Base-by-base conservation (phyloP, 306 rosid species). In the Quillaja saponaria region DNA sequence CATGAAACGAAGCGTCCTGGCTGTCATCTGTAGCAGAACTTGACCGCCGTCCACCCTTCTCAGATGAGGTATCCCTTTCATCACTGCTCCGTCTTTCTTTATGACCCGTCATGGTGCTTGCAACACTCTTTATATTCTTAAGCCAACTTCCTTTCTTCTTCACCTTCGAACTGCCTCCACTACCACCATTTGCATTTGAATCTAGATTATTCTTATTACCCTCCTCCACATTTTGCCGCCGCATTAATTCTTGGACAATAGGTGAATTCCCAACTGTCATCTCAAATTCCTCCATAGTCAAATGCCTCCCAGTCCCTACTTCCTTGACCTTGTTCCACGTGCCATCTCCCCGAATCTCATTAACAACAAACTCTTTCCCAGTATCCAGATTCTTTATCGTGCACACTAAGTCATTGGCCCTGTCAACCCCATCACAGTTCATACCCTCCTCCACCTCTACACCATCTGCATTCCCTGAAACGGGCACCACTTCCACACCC, bases 1-100 rank as follows among this genome's bases (percentile, higher is more conserved):
- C 89, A 56, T 89, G 99, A 73, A 87, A 87, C 0, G 80, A 34
- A 25, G 68, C 86, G 34, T 94, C 99, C 66, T 94, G 99, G 68
- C 99, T 89, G 66, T 94, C 99, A 71, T 94, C 99, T 0, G 99
- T 89, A 19, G 96, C 99, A 1, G 99, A 94, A 63, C 99, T 94
- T 2, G 97, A 94, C 80, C 99, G 66, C 54, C 97, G 64, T 5
- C 97, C 97, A 0, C 97, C 99, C 52, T 87, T 89, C 72, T 94
- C 99, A 14, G 99, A 94, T 2, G 84, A 87, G 0, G 88, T 88
- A 14, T 92, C 96, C 78, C 94, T 82, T 82, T 94, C 99, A 5
- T 94, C 99, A 16, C 96, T 83, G 35, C 95, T 89, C 61, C 95
- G 77, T 19, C 95, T 73, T 50, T 94, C 99, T 58, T 75, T 87